Evolutionary conservation across 331 rosid genomes (phyloP).

Genomic region (Malus hybrid): DNA sequence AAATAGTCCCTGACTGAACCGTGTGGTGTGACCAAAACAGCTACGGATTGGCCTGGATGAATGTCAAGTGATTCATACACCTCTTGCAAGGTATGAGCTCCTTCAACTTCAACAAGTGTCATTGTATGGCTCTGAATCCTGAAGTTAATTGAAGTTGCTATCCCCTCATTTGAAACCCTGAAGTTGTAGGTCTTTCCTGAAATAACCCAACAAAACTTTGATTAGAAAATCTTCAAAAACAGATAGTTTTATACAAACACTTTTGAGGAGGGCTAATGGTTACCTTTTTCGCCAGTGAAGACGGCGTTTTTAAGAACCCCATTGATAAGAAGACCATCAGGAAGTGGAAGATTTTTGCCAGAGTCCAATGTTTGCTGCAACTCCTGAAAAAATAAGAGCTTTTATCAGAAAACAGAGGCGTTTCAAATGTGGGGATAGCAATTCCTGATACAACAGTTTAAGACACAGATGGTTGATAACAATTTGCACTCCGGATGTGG

Average conservation of each 20-base stretch:
- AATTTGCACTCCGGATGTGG: neutral
- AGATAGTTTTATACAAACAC: neutral
- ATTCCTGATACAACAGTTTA: too few relatives aligned
- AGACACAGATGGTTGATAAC: neutral
- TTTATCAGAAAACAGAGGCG: neutral
- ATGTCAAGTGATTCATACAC: slow-evolving; percentile 52
- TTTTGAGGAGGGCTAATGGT: neutral
- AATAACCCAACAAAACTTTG: neutral
- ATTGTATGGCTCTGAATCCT: slow-evolving; percentile 59
- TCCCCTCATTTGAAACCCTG: slow-evolving; percentile 72
- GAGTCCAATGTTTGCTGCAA: slow-evolving; percentile 44
- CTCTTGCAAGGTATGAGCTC: slow-evolving; percentile 69
- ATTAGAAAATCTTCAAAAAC: neutral
- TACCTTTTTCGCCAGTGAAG: slow-evolving; percentile 52
- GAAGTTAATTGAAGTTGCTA: slow-evolving; percentile 53
- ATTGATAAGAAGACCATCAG: slow-evolving; percentile 68
- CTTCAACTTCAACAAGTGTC: slow-evolving; percentile 81
- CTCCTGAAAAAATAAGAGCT: slow-evolving; percentile 23
- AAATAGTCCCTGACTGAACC: slow-evolving; percentile 27
- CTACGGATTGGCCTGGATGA: slow-evolving; percentile 67
- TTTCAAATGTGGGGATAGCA: too few relatives aligned
- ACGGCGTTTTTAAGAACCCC: slow-evolving; percentile 24
- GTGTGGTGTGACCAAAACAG: slow-evolving; percentile 47
- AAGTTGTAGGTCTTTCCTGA: slow-evolving; percentile 75
- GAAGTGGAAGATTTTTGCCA: slow-evolving; percentile 49